phyloP scores from a whole-genome alignment of 148 eudicot genomes.

The Simmondsia chinensis region DNA sequence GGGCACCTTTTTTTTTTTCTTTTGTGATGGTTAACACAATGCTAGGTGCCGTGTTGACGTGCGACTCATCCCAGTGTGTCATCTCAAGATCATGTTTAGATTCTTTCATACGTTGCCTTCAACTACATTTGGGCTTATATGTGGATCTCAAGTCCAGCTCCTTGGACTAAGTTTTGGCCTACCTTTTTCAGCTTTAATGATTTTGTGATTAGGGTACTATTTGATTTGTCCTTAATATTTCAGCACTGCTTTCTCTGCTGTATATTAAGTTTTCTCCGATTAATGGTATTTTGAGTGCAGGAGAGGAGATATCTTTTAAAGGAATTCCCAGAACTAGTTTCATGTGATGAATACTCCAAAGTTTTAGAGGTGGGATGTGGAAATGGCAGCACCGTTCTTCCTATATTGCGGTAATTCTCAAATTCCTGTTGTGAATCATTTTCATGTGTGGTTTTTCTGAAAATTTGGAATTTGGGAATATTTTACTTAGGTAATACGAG shows the following conservation, averaged over 20 bases:
- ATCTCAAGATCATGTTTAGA: no score
- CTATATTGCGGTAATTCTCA: constrained; percentile 54
- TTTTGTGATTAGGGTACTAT: not conserved
- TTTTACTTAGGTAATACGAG: no score
- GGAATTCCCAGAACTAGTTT: constrained; percentile 78
- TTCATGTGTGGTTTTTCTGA: not conserved
- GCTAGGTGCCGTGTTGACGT: no score
- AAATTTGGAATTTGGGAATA: not conserved
- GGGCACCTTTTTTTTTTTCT: no score
- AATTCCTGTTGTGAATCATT: not conserved
- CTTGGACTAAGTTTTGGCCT: not conserved
- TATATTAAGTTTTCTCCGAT: not conserved
- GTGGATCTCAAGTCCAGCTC: not conserved
- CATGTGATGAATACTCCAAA: constrained; percentile 39
- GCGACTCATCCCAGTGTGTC: no score
- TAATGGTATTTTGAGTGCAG: constrained; percentile 18
- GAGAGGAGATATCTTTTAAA: constrained; percentile 76
- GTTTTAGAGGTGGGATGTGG: constrained; percentile 91
- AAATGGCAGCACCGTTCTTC: constrained; percentile 72
- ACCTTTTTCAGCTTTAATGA: not conserved
- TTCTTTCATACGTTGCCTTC: not conserved
- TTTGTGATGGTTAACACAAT: no score
- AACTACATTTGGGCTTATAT: not conserved
- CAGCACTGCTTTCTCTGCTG: not conserved
- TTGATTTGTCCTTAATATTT: not conserved